Percentiles rank a stretch among this genome's conserved stretches.
Evolutionary conservation across 2,329 filamentous ascomycete genomes (phyloP).

Genomic region (Aspergillus chevalieri): DNA sequence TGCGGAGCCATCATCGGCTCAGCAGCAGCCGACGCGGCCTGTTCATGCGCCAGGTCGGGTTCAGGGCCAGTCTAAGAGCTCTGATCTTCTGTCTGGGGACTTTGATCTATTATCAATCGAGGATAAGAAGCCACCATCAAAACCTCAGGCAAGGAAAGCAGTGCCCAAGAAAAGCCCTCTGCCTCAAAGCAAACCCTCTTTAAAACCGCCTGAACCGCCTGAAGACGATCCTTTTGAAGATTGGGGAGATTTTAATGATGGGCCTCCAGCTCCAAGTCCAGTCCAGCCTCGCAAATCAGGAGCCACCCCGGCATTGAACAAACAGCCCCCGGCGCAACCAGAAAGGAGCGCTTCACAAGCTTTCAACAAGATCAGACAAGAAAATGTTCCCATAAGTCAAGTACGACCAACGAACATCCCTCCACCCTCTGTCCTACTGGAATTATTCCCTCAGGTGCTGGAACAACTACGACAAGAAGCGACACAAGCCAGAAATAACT

Average conservation of each 20-base stretch:
- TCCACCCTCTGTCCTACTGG: constrained; percentile 75
- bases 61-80: neutral
- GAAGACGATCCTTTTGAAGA: constrained; percentile 24
- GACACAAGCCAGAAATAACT: constrained; percentile 59
- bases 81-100: constrained; percentile 4
- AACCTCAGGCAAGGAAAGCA: constrained; percentile 1
- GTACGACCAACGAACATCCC: constrained; percentile 77
- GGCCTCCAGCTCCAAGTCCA: constrained; percentile 7
- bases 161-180: neutral
- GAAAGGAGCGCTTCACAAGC: neutral
- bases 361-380: constrained; percentile 5
- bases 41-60: neutral
- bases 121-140: constrained; percentile 12
- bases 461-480: constrained; percentile 58
- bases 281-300: neutral
- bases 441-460: constrained; percentile 67
- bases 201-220: constrained; percentile 9
- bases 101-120: constrained; percentile 24
- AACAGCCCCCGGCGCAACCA: neutral
- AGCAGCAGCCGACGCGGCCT: constrained; percentile 1
- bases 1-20: constrained; percentile 19
- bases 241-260: constrained; percentile 51
- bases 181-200: constrained; percentile 11
- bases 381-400: constrained; percentile 14
- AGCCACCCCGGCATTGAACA: neutral